phyloP scores from a whole-genome alignment of 352 stramenopile genomes.

The Bremia lactucae region DNA sequence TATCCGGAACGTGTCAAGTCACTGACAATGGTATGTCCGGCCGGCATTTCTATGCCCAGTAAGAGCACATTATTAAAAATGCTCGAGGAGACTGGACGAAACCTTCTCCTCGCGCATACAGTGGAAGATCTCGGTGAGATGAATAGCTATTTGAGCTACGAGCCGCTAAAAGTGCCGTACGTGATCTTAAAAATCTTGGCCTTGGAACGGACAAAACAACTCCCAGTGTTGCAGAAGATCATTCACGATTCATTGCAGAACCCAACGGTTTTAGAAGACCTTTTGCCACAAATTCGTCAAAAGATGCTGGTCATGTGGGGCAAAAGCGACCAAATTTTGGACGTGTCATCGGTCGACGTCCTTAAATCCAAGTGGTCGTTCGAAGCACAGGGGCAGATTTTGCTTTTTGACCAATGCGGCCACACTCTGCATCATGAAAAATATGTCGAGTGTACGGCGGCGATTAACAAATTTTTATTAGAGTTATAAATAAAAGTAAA shows the following conservation, averaged over 20 bases:
- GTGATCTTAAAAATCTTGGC: constrained; percentile 26
- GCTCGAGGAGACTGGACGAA: constrained; percentile 49
- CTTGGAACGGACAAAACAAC: constrained; percentile 35
- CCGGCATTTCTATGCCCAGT: constrained; percentile 53
- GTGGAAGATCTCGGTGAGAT: constrained; percentile 50
- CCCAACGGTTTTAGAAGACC: constrained; percentile 47
- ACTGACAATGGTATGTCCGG: constrained; percentile 64
- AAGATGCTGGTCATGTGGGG: constrained; percentile 64
- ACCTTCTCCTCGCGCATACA: constrained; percentile 52
- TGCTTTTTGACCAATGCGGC: constrained; percentile 53
- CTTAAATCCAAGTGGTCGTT: constrained; percentile 37
- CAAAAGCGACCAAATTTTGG: constrained; percentile 54
- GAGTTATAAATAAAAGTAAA: not conserved
- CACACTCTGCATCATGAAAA: constrained; percentile 68
- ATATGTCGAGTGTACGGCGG: constrained; percentile 34
- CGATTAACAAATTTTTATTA: constrained; percentile 53
- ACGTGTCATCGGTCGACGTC: constrained; percentile 55
- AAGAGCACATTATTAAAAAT: constrained; percentile 48
- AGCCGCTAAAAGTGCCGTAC: constrained; percentile 22
- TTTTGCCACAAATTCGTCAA: constrained; percentile 39
- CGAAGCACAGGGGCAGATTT: constrained; percentile 22
- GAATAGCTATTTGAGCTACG: constrained; percentile 31
- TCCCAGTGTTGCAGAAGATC: constrained; percentile 54
- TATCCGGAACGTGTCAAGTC: constrained; percentile 47
- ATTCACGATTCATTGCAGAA: constrained; percentile 40